Conservation (phyloP, 1,139 yeast genomes). For the Wickerhamomyces sp. region DNA sequence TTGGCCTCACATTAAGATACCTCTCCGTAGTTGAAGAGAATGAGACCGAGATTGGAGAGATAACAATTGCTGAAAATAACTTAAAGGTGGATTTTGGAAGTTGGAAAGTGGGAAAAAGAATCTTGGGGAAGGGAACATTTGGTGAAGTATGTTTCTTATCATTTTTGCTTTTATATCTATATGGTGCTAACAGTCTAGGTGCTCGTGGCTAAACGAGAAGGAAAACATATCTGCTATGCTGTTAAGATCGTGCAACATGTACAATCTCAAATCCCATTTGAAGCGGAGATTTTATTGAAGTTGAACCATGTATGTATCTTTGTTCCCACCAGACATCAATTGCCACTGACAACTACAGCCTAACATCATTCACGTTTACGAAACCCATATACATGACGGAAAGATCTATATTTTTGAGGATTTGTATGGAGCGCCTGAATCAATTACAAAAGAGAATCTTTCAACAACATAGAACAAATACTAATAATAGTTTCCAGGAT, state of each 20-base stretch:
- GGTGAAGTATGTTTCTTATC: constrained; percentile 38
- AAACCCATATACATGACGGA: constrained; percentile 32
- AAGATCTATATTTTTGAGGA: constrained; percentile 47
- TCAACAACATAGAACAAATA: no score
- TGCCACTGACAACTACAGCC: no score
- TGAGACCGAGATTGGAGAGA: constrained; percentile 12
- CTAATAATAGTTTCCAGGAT: constrained; percentile 24
- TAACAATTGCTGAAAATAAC: constrained; percentile 13
- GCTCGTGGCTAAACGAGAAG: constrained; percentile 26
- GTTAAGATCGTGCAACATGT: constrained; percentile 41
- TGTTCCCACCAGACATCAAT: no score
- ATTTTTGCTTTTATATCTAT: background rate
- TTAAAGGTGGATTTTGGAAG: constrained; percentile 24
- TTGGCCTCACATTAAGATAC: constrained; percentile 28
- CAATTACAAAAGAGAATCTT: no score
- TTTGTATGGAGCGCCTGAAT: no score
- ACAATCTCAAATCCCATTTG: constrained; percentile 31
- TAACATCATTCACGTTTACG: constrained; percentile 39
- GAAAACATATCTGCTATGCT: constrained; percentile 34
- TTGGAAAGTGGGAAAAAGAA: constrained; percentile 40
- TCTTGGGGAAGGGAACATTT: constrained; percentile 58
- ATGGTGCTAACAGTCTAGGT: constrained; percentile 15
- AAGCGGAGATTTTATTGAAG: constrained; percentile 36
- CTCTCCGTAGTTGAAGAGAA: constrained; percentile 18
- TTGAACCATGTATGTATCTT: constrained; percentile 34